phyloP scores from a whole-genome alignment of 73 alveolate species.

The Effrenium voratum region DNA sequence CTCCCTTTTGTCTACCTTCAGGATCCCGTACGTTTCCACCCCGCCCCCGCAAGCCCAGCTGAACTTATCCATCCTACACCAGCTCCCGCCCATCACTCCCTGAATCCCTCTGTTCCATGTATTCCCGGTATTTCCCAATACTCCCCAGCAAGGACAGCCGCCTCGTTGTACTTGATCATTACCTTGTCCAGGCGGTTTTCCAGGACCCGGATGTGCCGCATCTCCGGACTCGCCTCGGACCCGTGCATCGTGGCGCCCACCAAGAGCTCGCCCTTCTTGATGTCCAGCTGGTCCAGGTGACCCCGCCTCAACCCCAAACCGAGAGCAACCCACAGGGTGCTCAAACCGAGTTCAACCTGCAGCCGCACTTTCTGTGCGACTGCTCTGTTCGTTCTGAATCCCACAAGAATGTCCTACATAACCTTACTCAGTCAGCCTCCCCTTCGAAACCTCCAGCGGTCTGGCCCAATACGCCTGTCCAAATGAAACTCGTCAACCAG shows the following conservation, averaged over 20 bases:
- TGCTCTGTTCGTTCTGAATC: too few species aligned
- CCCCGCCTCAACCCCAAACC: conserved; percentile 23
- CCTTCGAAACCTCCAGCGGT: background rate
- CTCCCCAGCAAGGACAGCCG: background rate
- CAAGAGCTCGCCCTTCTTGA: conserved; percentile 78
- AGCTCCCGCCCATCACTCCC: background rate
- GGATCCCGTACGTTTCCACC: too few species aligned
- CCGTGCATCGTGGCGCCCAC: conserved; percentile 86
- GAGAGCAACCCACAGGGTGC: too few species aligned
- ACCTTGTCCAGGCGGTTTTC: conserved; percentile 97
- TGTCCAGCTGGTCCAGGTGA: conserved; percentile 60
- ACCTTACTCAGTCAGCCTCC: background rate
- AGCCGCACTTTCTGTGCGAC: too few species aligned
- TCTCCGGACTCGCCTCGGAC: conserved; percentile 97
- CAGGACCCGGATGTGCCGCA: conserved; percentile 98
- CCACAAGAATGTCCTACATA: background rate
- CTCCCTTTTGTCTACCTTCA: too few species aligned
- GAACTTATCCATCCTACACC: background rate
- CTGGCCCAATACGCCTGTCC: background rate
- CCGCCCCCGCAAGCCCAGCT: background rate
- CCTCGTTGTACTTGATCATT: conserved; percentile 97
- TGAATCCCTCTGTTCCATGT: too few species aligned
- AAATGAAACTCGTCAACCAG: background rate
- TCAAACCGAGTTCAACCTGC: too few species aligned
- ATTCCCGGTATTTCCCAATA: too few species aligned